These are phyloP conservation scores for Delonix regia DNA, from an alignment of 306 rosid species.

Conservation along the genomic window DNA sequence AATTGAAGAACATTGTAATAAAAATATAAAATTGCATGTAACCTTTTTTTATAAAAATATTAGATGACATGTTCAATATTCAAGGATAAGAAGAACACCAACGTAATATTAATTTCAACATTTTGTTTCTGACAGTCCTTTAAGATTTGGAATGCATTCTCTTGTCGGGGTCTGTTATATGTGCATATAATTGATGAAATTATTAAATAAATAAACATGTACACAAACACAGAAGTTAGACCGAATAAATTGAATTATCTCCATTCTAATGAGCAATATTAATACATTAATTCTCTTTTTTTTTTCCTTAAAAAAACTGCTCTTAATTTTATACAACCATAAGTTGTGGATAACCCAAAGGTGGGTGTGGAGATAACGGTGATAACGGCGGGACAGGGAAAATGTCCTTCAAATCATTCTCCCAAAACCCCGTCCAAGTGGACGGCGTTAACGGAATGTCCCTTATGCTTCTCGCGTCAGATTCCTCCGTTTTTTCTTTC, in stretches of 20 bases:
- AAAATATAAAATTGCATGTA: too few species aligned
- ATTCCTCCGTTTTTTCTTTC: constrained; percentile 53
- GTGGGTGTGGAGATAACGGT: constrained; percentile 78
- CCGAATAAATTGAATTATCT: constrained; percentile 1
- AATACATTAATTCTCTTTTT: constrained; percentile 7
- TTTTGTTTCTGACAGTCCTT: too few species aligned
- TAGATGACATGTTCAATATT: too few species aligned
- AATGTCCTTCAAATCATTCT: constrained; percentile 55
- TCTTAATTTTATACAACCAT: constrained; percentile 55
- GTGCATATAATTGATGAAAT: too few species aligned
- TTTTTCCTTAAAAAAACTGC: background rate
- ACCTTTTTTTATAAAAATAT: too few species aligned
- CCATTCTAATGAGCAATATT: background rate
- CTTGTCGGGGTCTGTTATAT: too few species aligned
- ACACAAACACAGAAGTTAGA: background rate
- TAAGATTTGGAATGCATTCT: too few species aligned
- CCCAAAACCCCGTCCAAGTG: constrained; percentile 65
- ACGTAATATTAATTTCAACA: too few species aligned
- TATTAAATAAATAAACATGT: background rate
- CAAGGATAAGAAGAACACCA: too few species aligned
- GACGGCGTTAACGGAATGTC: constrained; percentile 88
- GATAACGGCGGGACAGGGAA: constrained; percentile 70
- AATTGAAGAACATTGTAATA: too few species aligned
- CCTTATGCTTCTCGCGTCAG: background rate
- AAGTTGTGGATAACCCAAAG: constrained; percentile 62